phyloP scores from a whole-genome alignment of 805 yeast species.

The Maudiozyma saulgeensis region DNA sequence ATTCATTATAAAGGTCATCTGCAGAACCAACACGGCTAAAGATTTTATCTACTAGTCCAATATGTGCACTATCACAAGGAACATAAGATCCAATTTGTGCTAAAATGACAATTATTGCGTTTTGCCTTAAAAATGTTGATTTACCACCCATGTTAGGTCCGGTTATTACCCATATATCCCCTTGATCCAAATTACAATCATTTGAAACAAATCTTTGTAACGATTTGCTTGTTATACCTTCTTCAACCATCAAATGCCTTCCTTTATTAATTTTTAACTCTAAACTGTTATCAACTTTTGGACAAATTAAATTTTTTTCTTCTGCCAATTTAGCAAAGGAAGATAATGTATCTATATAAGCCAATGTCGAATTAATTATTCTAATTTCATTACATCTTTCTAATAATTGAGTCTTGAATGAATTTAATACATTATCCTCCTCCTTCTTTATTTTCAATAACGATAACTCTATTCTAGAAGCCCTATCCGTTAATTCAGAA shows the following conservation, averaged over 20 bases:
- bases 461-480: slow-evolving; percentile 36
- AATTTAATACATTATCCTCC: slow-evolving; percentile 45
- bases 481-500: slow-evolving; percentile 46
- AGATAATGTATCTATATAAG: slow-evolving; percentile 59
- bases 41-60: slow-evolving; percentile 69
- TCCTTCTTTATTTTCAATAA: slow-evolving; percentile 41
- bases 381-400: slow-evolving; percentile 39
- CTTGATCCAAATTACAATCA: slow-evolving; percentile 21
- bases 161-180: slow-evolving; percentile 52
- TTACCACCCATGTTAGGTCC: slow-evolving; percentile 92
- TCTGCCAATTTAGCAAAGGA: slow-evolving; percentile 64
- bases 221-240: slow-evolving; percentile 45
- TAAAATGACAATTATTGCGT: slow-evolving; percentile 58
- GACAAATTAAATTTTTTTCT: slow-evolving; percentile 61
- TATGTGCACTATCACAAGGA: slow-evolving; percentile 53
- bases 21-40: slow-evolving; percentile 79
- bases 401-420: slow-evolving; percentile 40
- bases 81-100: slow-evolving; percentile 69
- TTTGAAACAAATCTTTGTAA: slow-evolving; percentile 26
- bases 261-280: slow-evolving; percentile 51
- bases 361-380: slow-evolving; percentile 41
- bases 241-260: slow-evolving; percentile 80
- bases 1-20: slow-evolving; percentile 67
- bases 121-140: slow-evolving; percentile 64
- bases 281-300: slow-evolving; percentile 43